Base-by-base conservation (phyloP, 1,284 basidiomycete species). In the Mycosarcoma mackinlayi region DNA sequence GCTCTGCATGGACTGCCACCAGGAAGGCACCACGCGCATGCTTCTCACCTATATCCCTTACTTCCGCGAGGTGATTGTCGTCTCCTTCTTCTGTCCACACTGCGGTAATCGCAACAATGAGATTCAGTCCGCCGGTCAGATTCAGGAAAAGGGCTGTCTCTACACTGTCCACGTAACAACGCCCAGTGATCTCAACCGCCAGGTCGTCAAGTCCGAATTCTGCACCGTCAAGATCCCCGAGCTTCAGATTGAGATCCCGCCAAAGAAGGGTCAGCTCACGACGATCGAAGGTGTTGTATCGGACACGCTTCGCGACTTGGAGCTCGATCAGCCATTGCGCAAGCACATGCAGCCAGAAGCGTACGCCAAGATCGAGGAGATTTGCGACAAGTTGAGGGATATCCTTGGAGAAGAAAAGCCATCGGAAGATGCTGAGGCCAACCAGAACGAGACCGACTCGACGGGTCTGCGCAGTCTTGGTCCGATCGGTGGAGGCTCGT, bases 11-110 rank as follows among this genome's bases (percentile, higher is more conserved):
- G 88, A 88, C 81, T 98, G 96, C 79, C 87, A 88, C 40, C 87
- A 97, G 83, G 90, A 96, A 90, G 96, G 96, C 30, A 86, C 86
- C n/a, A 98, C 96, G 0, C 87, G 94, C 45, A 85, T 99, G 80
- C 88, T 99, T 70, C 86, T 98, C 55, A 98, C 95, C 2, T 90
- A 90, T 18, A 98, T 99, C 59, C 96, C 96, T 0, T 98, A 91
- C 86, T 98, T 98, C 86, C 87, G 89, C 57, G 92, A 99, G 84
- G 91, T 98, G 55, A 92, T 99, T 76, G 89, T 98, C 60, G 93
- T 94, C 88, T 94, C 92, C 39, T 99, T 99, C 86, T 88, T 88
- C 59, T 99, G 96, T 83, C 92, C 95, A 53, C 90, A 94, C 82
- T 99, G 96, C 78, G 94, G 93, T 19, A 85, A 88, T 76, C 84